These are phyloP conservation scores for Lanmaoa pseudosensibilis DNA, from an alignment of 768 basidiomycete species.

Conservation along the genomic window DNA sequence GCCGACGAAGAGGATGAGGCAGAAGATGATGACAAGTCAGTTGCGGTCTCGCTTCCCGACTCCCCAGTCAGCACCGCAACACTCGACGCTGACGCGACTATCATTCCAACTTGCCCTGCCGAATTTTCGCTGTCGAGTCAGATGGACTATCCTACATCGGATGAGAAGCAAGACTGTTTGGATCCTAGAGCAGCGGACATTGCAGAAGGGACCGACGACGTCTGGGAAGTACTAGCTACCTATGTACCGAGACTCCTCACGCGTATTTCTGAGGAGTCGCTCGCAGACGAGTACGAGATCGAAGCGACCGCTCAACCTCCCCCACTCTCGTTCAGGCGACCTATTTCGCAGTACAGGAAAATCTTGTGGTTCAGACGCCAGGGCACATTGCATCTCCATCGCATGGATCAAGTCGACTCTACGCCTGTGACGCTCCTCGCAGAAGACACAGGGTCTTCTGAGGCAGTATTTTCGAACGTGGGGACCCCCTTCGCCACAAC, in stretches of 20 bases:
- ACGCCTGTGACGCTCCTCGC: not conserved
- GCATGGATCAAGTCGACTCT: not conserved
- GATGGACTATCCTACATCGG: not conserved
- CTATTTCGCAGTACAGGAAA: not conserved
- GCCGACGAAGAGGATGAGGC: constrained; percentile 7
- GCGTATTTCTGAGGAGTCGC: constrained; percentile 10
- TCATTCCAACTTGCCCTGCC: not conserved
- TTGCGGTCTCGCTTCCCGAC: not conserved
- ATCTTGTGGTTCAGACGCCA: not conserved
- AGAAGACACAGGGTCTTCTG: not conserved
- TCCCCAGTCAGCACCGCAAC: not conserved
- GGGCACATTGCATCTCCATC: not conserved
- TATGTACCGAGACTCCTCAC: constrained; percentile 5
- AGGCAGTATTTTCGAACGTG: not conserved
- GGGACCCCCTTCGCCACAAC: not conserved
- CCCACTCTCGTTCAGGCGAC: constrained; percentile 1
- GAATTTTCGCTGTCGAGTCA: not conserved
- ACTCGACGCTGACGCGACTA: not conserved
- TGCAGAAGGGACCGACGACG: not conserved
- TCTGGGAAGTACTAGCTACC: constrained; percentile 1
- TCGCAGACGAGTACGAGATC: constrained; percentile 1
- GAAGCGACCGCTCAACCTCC: not conserved
- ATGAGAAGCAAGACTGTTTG: not conserved
- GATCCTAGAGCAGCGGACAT: not conserved
- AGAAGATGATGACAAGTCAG: not conserved